A percentile compares a stretch with the other conserved stretches of the same genome.
phyloP scores from a whole-genome alignment of 2,329 filamentous ascomycete species.

The Stachybotrys chartarum region DNA sequence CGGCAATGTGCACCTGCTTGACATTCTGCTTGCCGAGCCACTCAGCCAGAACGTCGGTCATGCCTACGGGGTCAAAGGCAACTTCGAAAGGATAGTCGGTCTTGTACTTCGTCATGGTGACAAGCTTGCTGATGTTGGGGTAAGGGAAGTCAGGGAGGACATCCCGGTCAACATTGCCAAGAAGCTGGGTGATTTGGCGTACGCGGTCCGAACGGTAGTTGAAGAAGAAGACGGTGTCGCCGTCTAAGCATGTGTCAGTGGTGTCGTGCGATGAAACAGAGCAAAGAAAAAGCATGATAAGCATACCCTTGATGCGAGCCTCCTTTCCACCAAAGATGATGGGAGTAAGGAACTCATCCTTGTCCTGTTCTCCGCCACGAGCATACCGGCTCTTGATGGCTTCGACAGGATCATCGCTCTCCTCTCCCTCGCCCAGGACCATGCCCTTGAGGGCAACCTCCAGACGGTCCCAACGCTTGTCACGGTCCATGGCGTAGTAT shows the following conservation, averaged over 20 bases:
- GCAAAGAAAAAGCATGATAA: not conserved
- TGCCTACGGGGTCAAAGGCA: slow-evolving; percentile 88
- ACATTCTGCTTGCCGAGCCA: slow-evolving; percentile 85
- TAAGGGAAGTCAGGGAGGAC: slow-evolving; percentile 87
- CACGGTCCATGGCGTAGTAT: slow-evolving; percentile 99
- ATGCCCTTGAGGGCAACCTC: slow-evolving; percentile 86
- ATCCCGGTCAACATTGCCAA: slow-evolving; percentile 87
- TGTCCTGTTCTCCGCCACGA: slow-evolving; percentile 61
- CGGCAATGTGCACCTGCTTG: slow-evolving; percentile 92
- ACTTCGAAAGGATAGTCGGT: slow-evolving; percentile 85
- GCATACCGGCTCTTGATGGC: slow-evolving; percentile 84
- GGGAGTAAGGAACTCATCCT: slow-evolving; percentile 96
- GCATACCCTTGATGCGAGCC: slow-evolving; percentile 71
- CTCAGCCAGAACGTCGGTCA: slow-evolving; percentile 97
- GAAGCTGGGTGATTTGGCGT: slow-evolving; percentile 88
- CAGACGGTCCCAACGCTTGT: slow-evolving; percentile 97
- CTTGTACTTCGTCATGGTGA: slow-evolving; percentile 99
- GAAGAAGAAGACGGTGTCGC: slow-evolving; percentile 98
- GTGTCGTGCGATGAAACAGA: not conserved
- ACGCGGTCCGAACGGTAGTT: slow-evolving; percentile 99
- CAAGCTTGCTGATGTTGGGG: slow-evolving; percentile 76
- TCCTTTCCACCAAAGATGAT: slow-evolving; percentile 90
- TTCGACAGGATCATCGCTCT: slow-evolving; percentile 74
- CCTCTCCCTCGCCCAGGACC: slow-evolving; percentile 79
- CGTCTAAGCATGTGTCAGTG: slow-evolving; percentile 46